Conservation (phyloP, 192 early-diverging fungal genomes). For the Pilobolus umbonatus region DNA sequence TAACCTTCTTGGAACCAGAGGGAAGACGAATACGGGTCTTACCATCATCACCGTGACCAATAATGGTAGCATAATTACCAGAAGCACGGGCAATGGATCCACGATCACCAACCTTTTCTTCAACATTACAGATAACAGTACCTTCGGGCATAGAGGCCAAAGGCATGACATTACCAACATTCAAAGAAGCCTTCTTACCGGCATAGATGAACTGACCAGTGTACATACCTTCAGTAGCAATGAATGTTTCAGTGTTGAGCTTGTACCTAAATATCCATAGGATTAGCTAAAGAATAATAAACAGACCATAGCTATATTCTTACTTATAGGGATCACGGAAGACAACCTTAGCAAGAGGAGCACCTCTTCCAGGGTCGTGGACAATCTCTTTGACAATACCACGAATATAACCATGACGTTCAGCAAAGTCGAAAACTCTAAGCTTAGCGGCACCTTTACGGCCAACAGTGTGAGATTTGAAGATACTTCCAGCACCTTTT, state of each 20-base stretch:
- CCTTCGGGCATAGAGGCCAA: slow-evolving; percentile 94
- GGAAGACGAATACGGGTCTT: slow-evolving; percentile 96
- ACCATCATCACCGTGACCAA: slow-evolving; percentile 97
- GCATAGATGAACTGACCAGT: slow-evolving; percentile 99
- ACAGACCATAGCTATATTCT: no score
- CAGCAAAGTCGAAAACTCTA: slow-evolving; percentile 91
- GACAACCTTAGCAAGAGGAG: slow-evolving; percentile 80
- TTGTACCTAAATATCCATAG: slow-evolving; percentile 73
- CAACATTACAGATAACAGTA: slow-evolving; percentile 91
- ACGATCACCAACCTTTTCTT: slow-evolving; percentile 95
- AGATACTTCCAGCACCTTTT: slow-evolving; percentile 94
- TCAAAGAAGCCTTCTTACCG: slow-evolving; percentile 93
- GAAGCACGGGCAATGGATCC: slow-evolving; percentile 92
- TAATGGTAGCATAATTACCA: slow-evolving; percentile 97
- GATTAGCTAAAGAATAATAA: no score
- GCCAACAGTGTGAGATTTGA: slow-evolving; percentile 91
- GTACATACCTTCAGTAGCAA: slow-evolving; percentile 98
- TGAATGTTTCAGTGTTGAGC: slow-evolving; percentile 85
- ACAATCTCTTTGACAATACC: slow-evolving; percentile 99
- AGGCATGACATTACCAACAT: slow-evolving; percentile 94
- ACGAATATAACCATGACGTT: slow-evolving; percentile 96
- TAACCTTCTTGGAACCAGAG: slow-evolving; percentile 97
- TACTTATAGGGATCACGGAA: slow-evolving; percentile 35
- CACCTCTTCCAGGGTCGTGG: slow-evolving; percentile 97
- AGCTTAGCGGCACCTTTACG: slow-evolving; percentile 96